A percentile compares a stretch with the other conserved stretches of the same genome.
Conservation (phyloP, 345 rosid genomes). For the Syzygium grande region DNA sequence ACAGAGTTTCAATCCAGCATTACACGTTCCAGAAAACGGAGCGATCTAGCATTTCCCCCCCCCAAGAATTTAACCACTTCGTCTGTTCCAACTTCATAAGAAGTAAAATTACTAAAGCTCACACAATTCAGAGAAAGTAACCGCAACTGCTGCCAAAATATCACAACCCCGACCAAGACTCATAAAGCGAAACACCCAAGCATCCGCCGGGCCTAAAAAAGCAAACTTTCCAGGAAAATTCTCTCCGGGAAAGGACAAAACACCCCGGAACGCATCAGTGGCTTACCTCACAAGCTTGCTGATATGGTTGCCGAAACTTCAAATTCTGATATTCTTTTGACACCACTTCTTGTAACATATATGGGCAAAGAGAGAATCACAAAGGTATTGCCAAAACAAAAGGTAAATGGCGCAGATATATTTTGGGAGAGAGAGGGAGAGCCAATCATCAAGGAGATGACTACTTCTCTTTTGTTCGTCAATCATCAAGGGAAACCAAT, state of each 20-base stretch:
- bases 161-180: not conserved
- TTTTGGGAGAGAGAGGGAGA: no score
- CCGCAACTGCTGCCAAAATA: not conserved
- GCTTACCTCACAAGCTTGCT: slow-evolving; percentile 51
- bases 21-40: not conserved
- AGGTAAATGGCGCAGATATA: no score
- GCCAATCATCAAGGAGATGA: no score
- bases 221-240: not conserved
- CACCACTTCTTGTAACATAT: no score
- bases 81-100: not conserved
- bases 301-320: no score
- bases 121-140: not conserved
- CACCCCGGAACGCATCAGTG: slow-evolving; percentile 2
- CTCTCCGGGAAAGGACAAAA: not conserved
- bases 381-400: no score
- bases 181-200: not conserved
- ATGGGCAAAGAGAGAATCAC: no score
- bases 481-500: no score
- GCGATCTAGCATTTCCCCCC: not conserved
- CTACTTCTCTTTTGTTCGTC: no score
- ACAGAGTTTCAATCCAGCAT: not conserved
- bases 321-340: no score
- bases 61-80: no score
- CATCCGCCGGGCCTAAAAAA: not conserved
- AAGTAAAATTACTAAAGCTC: not conserved